Evolutionary conservation across 2,329 filamentous ascomycete genomes (phyloP).

Genomic region (Pseudogymnoascus sp.): DNA sequence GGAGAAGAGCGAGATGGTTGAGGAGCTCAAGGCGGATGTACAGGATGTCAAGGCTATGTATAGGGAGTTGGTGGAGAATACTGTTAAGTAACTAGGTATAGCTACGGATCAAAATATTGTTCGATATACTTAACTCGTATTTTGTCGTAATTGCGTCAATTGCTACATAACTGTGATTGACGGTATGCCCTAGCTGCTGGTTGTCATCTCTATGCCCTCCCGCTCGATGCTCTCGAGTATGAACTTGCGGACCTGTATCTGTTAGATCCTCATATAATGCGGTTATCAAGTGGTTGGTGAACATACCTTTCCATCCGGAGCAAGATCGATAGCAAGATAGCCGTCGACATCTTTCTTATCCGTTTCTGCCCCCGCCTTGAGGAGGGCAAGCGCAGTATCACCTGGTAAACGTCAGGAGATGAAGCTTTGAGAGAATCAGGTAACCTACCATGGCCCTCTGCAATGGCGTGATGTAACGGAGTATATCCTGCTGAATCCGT

Average conservation of each 20-base stretch:
- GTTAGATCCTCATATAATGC: not conserved
- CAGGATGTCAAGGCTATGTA: constrained; percentile 94
- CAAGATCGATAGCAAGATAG: constrained; percentile 66
- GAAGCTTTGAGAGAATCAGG: not conserved
- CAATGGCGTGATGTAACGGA: constrained; percentile 79
- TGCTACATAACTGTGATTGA: not conserved
- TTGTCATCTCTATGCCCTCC: constrained; percentile 62
- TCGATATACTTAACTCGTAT: not conserved
- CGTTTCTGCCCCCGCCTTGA: constrained; percentile 78
- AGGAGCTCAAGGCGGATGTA: constrained; percentile 84
- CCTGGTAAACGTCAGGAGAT: constrained; percentile 36
- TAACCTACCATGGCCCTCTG: constrained; percentile 59
- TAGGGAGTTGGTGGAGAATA: constrained; percentile 80
- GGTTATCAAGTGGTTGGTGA: not conserved
- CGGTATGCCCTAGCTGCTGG: not conserved
- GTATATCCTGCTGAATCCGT: constrained; percentile 78
- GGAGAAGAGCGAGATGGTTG: constrained; percentile 92
- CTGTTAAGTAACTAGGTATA: constrained; percentile 50
- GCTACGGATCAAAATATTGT: constrained; percentile 1
- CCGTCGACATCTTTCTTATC: constrained; percentile 70
- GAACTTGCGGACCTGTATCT: constrained; percentile 46
- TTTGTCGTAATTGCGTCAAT: constrained; percentile 16
- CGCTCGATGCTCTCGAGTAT: constrained; percentile 71
- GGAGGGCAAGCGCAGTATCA: constrained; percentile 71
- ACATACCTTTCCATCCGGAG: constrained; percentile 74